Percentiles rank a stretch among this genome's conserved stretches.
Conservation (phyloP, 1,284 basidiomycete genomes). For the Volvariella volvacea region DNA sequence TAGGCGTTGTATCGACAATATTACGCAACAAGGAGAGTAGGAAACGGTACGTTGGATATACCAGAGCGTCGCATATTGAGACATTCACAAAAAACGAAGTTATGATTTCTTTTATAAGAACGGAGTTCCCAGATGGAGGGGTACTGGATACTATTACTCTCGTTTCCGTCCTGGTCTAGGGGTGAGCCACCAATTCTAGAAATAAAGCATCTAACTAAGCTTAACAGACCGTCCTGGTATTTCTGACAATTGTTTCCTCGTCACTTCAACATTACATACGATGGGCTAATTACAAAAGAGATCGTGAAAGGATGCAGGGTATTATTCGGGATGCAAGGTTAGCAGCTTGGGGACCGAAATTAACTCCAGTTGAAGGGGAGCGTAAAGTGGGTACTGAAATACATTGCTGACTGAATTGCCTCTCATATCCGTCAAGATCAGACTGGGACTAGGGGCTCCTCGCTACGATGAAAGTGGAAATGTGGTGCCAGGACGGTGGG, state of each 20-base stretch:
- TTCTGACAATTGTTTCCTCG: slow-evolving; percentile 71
- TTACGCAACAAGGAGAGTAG: slow-evolving; percentile 71
- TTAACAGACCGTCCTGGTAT: slow-evolving; percentile 61
- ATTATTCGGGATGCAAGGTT: slow-evolving; percentile 58
- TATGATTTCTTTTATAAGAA: slow-evolving; percentile 92
- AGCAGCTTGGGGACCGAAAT: slow-evolving; percentile 72
- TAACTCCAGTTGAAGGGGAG: slow-evolving; percentile 50
- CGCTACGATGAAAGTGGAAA: slow-evolving; percentile 50
- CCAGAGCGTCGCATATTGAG: not conserved
- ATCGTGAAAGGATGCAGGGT: slow-evolving; percentile 62
- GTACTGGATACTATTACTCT: slow-evolving; percentile 86
- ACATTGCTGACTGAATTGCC: not conserved
- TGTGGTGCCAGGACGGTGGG: slow-evolving; percentile 36
- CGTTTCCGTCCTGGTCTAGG: slow-evolving; percentile 87
- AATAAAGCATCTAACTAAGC: not conserved
- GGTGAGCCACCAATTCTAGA: slow-evolving; percentile 33
- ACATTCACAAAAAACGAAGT: slow-evolving; percentile 25
- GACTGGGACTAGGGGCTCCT: slow-evolving; percentile 57
- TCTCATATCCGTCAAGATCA: slow-evolving; percentile 42
- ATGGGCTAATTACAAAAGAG: slow-evolving; percentile 67
- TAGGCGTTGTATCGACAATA: slow-evolving; percentile 83
- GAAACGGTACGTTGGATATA: slow-evolving; percentile 50
- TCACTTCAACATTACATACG: slow-evolving; percentile 77
- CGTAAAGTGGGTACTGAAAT: slow-evolving; percentile 48
- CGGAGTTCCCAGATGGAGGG: slow-evolving; percentile 85